Percentiles rank a stretch among this genome's conserved stretches.
These are phyloP conservation scores for Ophiostoma sp. DNA, from an alignment of 2,329 filamentous ascomycete genomes.

Conservation along the genomic window DNA sequence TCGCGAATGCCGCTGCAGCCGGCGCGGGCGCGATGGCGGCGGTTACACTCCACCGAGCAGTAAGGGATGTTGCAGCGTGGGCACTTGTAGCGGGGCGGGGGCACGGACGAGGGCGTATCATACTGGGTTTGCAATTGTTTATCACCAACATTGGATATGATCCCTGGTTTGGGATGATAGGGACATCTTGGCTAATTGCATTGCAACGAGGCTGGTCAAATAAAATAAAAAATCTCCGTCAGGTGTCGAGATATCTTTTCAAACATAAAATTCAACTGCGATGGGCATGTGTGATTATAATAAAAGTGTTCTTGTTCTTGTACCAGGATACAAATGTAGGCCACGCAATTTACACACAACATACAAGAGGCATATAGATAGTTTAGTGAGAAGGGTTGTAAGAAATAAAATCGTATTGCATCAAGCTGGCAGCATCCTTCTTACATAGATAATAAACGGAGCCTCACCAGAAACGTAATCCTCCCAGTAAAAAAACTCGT, in stretches of 20 bases:
- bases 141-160: neutral
- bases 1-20: slow-evolving; percentile 79
- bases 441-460: neutral
- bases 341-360: neutral
- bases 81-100: slow-evolving; percentile 80
- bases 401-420: neutral
- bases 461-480: neutral
- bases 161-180: neutral
- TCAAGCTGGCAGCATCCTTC: neutral
- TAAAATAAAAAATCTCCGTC: neutral
- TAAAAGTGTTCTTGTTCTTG: neutral
- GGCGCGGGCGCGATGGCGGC: slow-evolving; percentile 84
- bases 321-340: neutral
- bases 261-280: neutral
- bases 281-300: neutral
- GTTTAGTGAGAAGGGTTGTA: neutral
- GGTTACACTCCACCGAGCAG: slow-evolving; percentile 85
- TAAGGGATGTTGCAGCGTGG: slow-evolving; percentile 79
- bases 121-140: neutral
- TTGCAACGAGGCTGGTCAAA: slow-evolving; percentile 4
- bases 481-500: neutral
- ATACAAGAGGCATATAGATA: neutral
- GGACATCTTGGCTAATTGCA: neutral
- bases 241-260: neutral
- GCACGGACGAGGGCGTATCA: neutral